phyloP scores from a whole-genome alignment of 73 alveolate genomes.

The Symbiodinium natans region DNA sequence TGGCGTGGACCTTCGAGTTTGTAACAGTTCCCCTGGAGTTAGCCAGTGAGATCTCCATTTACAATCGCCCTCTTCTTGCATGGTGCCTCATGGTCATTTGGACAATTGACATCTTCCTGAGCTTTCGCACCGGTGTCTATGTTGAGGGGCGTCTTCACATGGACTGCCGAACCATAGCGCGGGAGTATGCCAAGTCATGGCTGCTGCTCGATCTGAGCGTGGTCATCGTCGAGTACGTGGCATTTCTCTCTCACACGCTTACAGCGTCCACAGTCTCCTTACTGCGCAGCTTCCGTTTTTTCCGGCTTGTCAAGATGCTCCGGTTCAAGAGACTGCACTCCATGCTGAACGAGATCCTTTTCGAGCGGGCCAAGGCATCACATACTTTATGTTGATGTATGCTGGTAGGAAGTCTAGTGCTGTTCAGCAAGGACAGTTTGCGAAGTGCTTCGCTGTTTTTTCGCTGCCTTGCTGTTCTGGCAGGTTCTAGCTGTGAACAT shows the following conservation, averaged over 20 bases:
- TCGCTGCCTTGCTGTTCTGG: too few relatives aligned
- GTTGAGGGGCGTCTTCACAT: constrained; percentile 79
- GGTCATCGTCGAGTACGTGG: constrained; percentile 72
- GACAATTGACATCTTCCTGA: constrained; percentile 31
- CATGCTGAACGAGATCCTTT: constrained; percentile 58
- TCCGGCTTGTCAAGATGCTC: constrained; percentile 76
- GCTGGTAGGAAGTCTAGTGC: too few relatives aligned
- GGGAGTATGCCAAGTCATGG: constrained; percentile 79
- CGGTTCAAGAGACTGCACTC: constrained; percentile 82
- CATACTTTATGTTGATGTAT: too few relatives aligned
- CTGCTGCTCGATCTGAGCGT: constrained; percentile 39
- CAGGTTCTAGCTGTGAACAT: constrained; percentile 68
- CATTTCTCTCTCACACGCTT: constrained; percentile 31
- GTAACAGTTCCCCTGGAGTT: constrained; percentile 44
- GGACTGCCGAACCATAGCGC: constrained; percentile 73
- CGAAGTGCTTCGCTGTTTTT: too few relatives aligned
- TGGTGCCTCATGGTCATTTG: neutral
- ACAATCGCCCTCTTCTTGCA: neutral
- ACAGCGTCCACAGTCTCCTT: constrained; percentile 32
- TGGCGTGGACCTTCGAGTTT: constrained; percentile 76
- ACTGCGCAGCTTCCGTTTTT: neutral
- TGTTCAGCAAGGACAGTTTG: too few relatives aligned
- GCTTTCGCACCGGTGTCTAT: constrained; percentile 69
- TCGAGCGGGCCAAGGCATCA: constrained; percentile 67
- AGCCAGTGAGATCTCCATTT: neutral